Base-by-base conservation (phyloP, 345 rosid species). In the Salix viminalis region DNA sequence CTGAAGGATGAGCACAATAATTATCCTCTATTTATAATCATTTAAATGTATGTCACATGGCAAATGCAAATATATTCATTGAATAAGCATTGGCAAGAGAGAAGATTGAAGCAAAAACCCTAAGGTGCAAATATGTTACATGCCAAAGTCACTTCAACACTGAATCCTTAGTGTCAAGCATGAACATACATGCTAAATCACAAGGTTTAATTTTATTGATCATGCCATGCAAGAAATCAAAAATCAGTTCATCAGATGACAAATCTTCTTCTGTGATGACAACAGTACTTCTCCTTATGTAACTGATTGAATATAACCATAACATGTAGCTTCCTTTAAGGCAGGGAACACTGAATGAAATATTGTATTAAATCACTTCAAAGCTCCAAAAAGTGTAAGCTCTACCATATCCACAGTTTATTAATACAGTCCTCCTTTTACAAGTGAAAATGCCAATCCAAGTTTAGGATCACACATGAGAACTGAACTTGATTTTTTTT, bases 1-100 rank as follows among this genome's bases (percentile, higher is more conserved):
- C 99, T 96, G 91, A 80, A 42, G 41, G 69, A 52, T 67, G 69
- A n/a, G 21, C 67, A 46, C 34, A 56, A 56, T 48, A 24, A 71
- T 77, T 65, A 64, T 14, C 60, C 62, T 70, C 28, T 4, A 70
- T 9, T 7, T 18, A 77, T 36, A 46, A 30, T 12, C 13, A 32
- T 61, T 2, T 12, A 56, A 21, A 58, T 3, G 2, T 15, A 58
- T 24, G 7, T 30, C 60, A 76, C 67, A 48, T 32, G 24, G 37
- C 7, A 32, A 60, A 50, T 16, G 39, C 48, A 66, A 66, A 34
- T 42, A 18, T 21, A 52, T 32, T 56, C 21, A 4, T 30, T 26
- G 36, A 68, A 18, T 7, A 28, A 10, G 42, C 69, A 42, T 2
- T 58, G 26, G 37, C 30, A 58, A 2, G 48, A 32, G 12, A n/a